phyloP scores from a whole-genome alignment of 1,139 yeast genomes.

The Blastobotrys persicus region DNA sequence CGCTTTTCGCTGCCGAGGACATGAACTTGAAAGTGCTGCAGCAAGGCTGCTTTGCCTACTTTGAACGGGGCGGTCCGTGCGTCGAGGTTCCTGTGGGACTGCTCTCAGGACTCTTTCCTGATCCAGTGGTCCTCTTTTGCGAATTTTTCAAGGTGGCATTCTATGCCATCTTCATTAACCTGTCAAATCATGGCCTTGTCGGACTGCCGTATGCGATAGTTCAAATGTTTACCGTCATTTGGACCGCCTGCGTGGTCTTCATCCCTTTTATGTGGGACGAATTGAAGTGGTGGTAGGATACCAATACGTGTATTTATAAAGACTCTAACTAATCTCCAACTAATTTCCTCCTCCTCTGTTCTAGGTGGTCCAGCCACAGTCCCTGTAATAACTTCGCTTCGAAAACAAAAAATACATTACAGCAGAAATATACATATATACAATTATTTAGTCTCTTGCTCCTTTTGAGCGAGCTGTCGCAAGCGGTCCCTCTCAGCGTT shows the following conservation, averaged over 20 bases:
- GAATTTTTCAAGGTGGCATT: conserved; percentile 91
- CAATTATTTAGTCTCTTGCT: conserved; percentile 21
- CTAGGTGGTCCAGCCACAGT: no score
- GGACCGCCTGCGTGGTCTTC: conserved; percentile 75
- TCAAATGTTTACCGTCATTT: conserved; percentile 66
- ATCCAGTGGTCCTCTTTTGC: conserved; percentile 68
- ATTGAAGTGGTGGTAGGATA: conserved; percentile 24
- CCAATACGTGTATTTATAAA: not conserved
- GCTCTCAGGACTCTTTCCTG: conserved; percentile 76
- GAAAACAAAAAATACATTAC: no score
- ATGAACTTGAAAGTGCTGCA: conserved; percentile 66
- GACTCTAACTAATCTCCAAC: not conserved
- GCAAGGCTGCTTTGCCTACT: conserved; percentile 84
- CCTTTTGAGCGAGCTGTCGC: conserved; percentile 33
- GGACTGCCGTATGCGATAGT: conserved; percentile 72
- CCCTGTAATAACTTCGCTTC: no score
- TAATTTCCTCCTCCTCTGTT: not conserved
- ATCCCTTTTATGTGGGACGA: conserved; percentile 31
- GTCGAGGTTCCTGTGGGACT: conserved; percentile 77
- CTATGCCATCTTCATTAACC: conserved; percentile 72
- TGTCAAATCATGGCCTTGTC: conserved; percentile 57
- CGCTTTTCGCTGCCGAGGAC: conserved; percentile 85
- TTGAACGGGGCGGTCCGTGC: conserved; percentile 79
- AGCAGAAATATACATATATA: conserved; percentile 6
- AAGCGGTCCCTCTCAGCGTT: conserved; percentile 30